Conservation (phyloP, 2,329 filamentous ascomycete species). For the Thelonectria rubi region DNA sequence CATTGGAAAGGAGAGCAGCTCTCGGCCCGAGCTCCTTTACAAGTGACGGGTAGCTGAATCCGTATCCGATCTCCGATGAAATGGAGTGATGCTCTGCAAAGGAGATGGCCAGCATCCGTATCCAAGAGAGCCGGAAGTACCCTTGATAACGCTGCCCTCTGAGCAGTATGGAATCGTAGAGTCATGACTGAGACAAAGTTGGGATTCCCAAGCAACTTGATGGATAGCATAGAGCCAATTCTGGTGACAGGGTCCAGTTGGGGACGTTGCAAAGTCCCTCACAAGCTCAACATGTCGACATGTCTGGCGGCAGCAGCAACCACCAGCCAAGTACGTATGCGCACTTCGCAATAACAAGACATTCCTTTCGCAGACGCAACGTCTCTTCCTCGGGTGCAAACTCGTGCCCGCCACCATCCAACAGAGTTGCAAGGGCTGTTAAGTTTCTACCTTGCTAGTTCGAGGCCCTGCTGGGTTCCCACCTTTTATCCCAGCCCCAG, state of each 20-base stretch:
- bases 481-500: constrained; percentile 20
- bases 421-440: neutral
- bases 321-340: neutral
- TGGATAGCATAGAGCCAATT: too few species aligned
- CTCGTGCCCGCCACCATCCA: neutral
- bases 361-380: neutral
- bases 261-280: neutral
- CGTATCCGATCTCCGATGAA: constrained; percentile 34
- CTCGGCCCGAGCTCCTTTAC: constrained; percentile 8
- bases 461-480: constrained; percentile 12
- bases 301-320: neutral
- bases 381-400: neutral
- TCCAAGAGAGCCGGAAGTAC: constrained; percentile 6
- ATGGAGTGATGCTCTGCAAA: constrained; percentile 34
- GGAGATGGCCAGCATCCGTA: constrained; percentile 7
- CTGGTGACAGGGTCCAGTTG: too few species aligned
- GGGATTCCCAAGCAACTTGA: neutral
- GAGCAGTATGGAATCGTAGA: neutral
- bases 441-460: constrained; percentile 2
- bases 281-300: neutral
- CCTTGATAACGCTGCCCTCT: neutral
- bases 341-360: neutral
- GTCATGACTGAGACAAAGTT: neutral
- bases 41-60: constrained; percentile 11
- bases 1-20: neutral